phyloP scores from a whole-genome alignment of 2,329 filamentous ascomycete species.

The Paracamarosporium sp. region DNA sequence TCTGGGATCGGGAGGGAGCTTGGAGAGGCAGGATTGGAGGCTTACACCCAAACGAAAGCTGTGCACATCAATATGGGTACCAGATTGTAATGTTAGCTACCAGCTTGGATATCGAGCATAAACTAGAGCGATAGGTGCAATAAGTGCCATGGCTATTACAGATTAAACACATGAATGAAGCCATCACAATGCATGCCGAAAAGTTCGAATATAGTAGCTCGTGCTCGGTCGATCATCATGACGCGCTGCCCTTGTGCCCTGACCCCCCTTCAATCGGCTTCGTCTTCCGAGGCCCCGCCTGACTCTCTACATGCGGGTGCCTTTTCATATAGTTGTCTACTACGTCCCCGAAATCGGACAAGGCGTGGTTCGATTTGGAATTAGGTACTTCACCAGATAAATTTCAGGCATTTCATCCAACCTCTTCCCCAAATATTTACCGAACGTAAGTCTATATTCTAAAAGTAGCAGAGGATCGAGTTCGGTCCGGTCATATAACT shows the following conservation, averaged over 20 bases:
- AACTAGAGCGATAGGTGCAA: too few relatives aligned
- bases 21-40: constrained; percentile 40
- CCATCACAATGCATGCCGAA: too few relatives aligned
- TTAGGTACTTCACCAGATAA: constrained; percentile 6
- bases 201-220: too few relatives aligned
- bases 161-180: background rate
- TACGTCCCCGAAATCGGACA: background rate
- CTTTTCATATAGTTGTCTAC: background rate
- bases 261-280: background rate
- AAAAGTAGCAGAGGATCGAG: background rate
- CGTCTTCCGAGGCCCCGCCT: background rate
- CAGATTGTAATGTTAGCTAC: background rate
- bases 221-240: background rate
- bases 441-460: constrained; percentile 7
- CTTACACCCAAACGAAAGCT: constrained; percentile 9
- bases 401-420: constrained; percentile 1
- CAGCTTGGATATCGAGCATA: background rate
- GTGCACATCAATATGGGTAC: constrained; percentile 3
- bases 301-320: background rate
- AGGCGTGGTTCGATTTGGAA: background rate
- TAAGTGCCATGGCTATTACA: background rate
- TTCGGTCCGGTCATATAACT: background rate
- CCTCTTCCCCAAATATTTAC: constrained; percentile 1
- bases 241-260: background rate
- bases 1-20: constrained; percentile 64